Conservation (phyloP, 495 filamentous ascomycete species). For the Glarea lozoyensis region DNA sequence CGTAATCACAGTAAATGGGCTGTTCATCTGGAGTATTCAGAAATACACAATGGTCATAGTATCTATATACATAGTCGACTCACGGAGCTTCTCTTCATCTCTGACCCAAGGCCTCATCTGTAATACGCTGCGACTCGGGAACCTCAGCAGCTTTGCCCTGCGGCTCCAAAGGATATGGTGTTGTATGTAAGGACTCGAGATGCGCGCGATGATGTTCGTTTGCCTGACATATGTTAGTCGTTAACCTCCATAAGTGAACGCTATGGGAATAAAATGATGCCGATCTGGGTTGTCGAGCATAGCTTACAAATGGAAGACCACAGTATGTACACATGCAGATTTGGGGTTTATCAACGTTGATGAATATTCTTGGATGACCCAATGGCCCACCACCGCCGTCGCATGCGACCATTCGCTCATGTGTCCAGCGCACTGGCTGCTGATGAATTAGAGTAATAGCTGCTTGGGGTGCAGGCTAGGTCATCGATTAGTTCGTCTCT, state of each 20-base stretch:
- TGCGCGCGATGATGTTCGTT: slow-evolving; percentile 76
- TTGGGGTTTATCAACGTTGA: slow-evolving; percentile 96
- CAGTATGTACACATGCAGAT: slow-evolving; percentile 88
- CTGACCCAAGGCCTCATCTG: slow-evolving; percentile 41
- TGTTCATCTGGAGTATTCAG: too few species aligned
- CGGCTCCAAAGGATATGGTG: slow-evolving; percentile 63
- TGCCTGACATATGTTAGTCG: slow-evolving; percentile 43
- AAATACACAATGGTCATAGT: too few species aligned
- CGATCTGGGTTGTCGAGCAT: background rate
- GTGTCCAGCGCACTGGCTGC: slow-evolving; percentile 87
- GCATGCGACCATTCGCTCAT: slow-evolving; percentile 71
- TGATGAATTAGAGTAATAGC: slow-evolving; percentile 95
- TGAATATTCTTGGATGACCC: slow-evolving; percentile 89
- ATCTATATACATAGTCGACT: slow-evolving; percentile 15
- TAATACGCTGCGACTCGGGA: slow-evolving; percentile 45
- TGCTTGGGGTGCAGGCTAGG: slow-evolving; percentile 73
- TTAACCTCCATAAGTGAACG: background rate
- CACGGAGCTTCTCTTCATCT: slow-evolving; percentile 25
- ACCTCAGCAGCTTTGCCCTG: slow-evolving; percentile 40
- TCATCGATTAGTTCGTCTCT: slow-evolving; percentile 4
- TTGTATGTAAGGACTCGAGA: slow-evolving; percentile 68
- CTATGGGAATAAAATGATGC: background rate
- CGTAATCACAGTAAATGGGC: too few species aligned
- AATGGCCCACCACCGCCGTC: slow-evolving; percentile 89
- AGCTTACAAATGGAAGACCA: slow-evolving; percentile 85